A percentile compares a stretch with the other conserved stretches of the same genome.
Conservation (phyloP, 768 basidiomycete species). For the Mycena venus region DNA sequence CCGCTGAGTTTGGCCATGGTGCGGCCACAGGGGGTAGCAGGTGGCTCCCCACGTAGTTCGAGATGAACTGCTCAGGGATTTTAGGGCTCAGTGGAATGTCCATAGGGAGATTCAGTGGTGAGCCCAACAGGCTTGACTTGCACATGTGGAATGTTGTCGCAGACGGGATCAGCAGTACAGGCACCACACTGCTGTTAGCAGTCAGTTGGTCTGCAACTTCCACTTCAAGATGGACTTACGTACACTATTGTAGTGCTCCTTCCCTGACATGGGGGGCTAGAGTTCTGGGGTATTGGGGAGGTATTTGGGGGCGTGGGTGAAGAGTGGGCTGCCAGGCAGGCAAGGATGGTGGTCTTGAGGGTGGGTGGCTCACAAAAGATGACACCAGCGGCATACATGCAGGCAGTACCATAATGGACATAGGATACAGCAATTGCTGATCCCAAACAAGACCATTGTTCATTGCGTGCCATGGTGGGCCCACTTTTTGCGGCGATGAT, state of each 20-base stretch:
- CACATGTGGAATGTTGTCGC: conserved; percentile 27
- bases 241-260: conserved; percentile 57
- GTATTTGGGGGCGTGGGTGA: conserved; percentile 29
- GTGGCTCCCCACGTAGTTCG: conserved; percentile 34
- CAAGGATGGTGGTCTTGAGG: conserved; percentile 41
- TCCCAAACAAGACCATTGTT: conserved; percentile 74
- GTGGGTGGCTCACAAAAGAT: conserved; percentile 14
- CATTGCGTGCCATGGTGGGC: conserved; percentile 47
- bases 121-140: conserved; percentile 27
- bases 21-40: conserved; percentile 41
- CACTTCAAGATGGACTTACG: conserved; percentile 84
- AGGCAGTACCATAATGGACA: conserved; percentile 36
- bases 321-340: conserved; percentile 45
- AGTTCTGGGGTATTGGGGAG: conserved; percentile 23
- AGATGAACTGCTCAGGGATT: conserved; percentile 65
- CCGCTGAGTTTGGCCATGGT: conserved; percentile 25
- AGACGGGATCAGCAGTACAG: conserved; percentile 33
- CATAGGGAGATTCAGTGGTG: conserved; percentile 39
- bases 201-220: conserved; percentile 62
- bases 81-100: conserved; percentile 77
- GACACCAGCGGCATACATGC: conserved; percentile 35
- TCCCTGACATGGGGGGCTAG: conserved; percentile 5
- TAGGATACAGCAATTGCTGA: conserved; percentile 80
- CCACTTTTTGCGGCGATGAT: conserved; percentile 58
- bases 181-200: conserved; percentile 25